Conservation (phyloP, 108 stramenopile genomes). For the Nitzschia palea region DNA sequence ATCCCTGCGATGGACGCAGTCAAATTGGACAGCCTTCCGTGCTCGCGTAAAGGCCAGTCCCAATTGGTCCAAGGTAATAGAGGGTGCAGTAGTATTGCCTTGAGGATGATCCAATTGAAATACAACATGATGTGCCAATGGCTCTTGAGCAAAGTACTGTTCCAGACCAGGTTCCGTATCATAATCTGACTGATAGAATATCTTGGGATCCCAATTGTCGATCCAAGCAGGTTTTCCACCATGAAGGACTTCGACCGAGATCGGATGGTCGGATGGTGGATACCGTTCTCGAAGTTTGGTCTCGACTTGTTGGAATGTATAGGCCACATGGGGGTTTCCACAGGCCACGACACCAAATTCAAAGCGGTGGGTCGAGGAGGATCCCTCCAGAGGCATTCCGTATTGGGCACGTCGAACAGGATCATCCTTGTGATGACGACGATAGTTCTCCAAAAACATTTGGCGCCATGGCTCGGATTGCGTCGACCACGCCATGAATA, state of each 20-base stretch:
- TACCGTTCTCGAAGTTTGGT: conserved; percentile 14
- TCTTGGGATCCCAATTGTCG: conserved; percentile 12
- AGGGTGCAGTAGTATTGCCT: not conserved
- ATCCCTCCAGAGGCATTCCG: not conserved
- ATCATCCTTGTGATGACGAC: conserved; percentile 19
- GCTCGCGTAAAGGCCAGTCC: not conserved
- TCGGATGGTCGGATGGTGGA: not conserved
- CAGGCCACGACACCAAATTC: conserved; percentile 21
- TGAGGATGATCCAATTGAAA: conserved; percentile 44
- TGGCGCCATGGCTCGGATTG: conserved; percentile 13
- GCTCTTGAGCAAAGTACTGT: conserved; percentile 65
- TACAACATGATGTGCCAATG: conserved; percentile 62
- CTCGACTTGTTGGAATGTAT: conserved; percentile 19
- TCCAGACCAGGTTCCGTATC: conserved; percentile 33
- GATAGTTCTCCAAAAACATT: conserved; percentile 29
- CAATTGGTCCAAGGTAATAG: not conserved
- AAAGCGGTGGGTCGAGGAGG: not conserved
- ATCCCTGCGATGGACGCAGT: not conserved
- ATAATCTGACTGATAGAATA: conserved; percentile 25
- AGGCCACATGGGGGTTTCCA: not conserved
- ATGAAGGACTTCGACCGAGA: not conserved
- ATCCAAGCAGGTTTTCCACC: conserved; percentile 17
- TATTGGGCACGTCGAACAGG: conserved; percentile 24
- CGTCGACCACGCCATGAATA: conserved; percentile 1
- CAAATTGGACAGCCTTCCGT: not conserved